A percentile compares a stretch with the other conserved stretches of the same genome.
These are phyloP conservation scores for Trypanosoma lewisi DNA, from an alignment of 208 protist species.

Conservation along the genomic window DNA sequence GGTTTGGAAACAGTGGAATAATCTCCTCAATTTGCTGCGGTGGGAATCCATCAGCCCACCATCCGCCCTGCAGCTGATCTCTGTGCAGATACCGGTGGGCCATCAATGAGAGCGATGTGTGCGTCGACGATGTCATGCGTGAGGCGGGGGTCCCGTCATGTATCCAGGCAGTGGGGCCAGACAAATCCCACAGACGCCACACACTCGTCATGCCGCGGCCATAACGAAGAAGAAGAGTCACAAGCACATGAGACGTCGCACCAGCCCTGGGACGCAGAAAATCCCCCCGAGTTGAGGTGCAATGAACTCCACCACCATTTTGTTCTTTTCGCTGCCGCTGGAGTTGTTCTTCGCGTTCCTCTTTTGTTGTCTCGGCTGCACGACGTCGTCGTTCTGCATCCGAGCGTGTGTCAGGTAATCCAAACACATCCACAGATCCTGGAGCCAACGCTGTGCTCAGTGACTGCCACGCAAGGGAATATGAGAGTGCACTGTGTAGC, in stretches of 20 bases:
- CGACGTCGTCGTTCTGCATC: constrained; percentile 9
- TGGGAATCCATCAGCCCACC: constrained; percentile 7
- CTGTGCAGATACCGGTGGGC: constrained; percentile 16
- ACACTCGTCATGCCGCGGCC: constrained; percentile 4
- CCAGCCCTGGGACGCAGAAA: constrained; percentile 16
- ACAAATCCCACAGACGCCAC: constrained; percentile 28
- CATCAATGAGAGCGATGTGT: constrained; percentile 18
- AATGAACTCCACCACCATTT: neutral
- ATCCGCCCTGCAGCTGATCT: constrained; percentile 19
- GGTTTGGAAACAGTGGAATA: constrained; percentile 13
- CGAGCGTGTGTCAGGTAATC: neutral
- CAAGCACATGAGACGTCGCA: constrained; percentile 17
- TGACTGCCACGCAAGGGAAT: constrained; percentile 25
- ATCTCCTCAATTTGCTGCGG: constrained; percentile 22
- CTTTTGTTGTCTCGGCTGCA: neutral
- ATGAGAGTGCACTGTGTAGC: constrained; percentile 17
- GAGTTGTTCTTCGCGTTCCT: neutral
- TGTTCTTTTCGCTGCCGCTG: constrained; percentile 11
- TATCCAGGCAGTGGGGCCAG: constrained; percentile 9
- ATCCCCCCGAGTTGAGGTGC: neutral
- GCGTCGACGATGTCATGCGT: constrained; percentile 13
- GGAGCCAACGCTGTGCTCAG: neutral
- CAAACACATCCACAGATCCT: constrained; percentile 4
- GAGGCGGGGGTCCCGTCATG: constrained; percentile 10
- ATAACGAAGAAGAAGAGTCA: constrained; percentile 22